Percentiles rank a stretch among this genome's conserved stretches.
Evolutionary conservation across 495 filamentous ascomycete species (phyloP).

Genomic region (Melanomma pulvis-pyrius): DNA sequence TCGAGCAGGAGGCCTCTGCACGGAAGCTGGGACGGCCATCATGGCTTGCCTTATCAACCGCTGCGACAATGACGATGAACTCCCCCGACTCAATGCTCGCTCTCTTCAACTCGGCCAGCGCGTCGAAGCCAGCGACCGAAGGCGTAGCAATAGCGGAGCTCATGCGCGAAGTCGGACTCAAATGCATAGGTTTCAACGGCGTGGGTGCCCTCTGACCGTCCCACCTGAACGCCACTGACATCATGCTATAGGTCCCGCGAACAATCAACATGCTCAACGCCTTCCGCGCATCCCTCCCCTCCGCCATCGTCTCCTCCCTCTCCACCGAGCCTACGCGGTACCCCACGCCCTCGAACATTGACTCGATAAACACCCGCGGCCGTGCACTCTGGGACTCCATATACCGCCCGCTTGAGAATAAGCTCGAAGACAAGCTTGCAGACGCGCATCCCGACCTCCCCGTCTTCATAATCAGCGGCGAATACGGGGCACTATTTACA

Average conservation of each 20-base stretch:
- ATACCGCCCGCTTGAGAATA: slow-evolving; percentile 70
- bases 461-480: slow-evolving; percentile 69
- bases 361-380: slow-evolving; percentile 57
- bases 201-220: slow-evolving; percentile 13
- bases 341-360: slow-evolving; percentile 54
- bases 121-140: slow-evolving; percentile 11
- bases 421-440: slow-evolving; percentile 66
- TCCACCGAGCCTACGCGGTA: slow-evolving; percentile 55
- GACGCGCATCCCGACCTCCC: slow-evolving; percentile 75
- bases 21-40: slow-evolving; percentile 61
- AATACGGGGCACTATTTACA: slow-evolving; percentile 71
- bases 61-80: slow-evolving; percentile 75
- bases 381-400: slow-evolving; percentile 69
- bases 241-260: slow-evolving; percentile 60
- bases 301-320: slow-evolving; percentile 49
- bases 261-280: slow-evolving; percentile 76
- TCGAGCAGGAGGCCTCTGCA: slow-evolving; percentile 50
- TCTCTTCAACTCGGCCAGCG: slow-evolving; percentile 58
- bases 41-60: slow-evolving; percentile 71
- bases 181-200: slow-evolving; percentile 84
- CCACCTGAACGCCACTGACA: background rate
- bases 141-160: slow-evolving; percentile 66
- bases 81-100: slow-evolving; percentile 64
- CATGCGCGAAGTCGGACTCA: slow-evolving; percentile 78
- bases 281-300: slow-evolving; percentile 62